A percentile compares a stretch with the other conserved stretches of the same genome.
Evolutionary conservation across 371 early-diverging fungal species (phyloP).

Genomic region (Mucor irregularis): DNA sequence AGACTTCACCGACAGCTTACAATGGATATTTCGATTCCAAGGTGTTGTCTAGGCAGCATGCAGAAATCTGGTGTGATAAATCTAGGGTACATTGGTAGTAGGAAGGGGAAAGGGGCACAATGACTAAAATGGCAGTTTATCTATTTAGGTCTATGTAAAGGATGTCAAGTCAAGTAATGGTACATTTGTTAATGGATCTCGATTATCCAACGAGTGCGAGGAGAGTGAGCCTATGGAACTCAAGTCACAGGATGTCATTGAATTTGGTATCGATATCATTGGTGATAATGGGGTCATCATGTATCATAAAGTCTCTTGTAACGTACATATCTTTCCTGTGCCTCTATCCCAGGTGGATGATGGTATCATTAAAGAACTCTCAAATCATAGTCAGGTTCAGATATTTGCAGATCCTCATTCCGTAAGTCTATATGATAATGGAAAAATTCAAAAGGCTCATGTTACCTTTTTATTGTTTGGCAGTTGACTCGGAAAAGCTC

Average conservation of each 20-base stretch:
- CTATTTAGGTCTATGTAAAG: slow-evolving; percentile 63
- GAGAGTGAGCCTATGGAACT: slow-evolving; percentile 67
- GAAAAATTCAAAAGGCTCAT: too few relatives aligned
- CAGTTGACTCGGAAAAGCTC: slow-evolving; percentile 13
- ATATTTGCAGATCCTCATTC: slow-evolving; percentile 11
- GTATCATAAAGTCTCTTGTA: slow-evolving; percentile 71
- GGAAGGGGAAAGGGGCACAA: neutral
- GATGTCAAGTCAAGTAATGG: slow-evolving; percentile 87
- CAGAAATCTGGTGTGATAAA: slow-evolving; percentile 76
- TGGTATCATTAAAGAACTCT: slow-evolving; percentile 26
- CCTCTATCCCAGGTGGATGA: slow-evolving; percentile 44
- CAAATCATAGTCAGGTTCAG: neutral
- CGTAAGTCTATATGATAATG: too few relatives aligned
- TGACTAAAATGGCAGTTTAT: neutral
- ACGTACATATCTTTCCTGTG: slow-evolving; percentile 46
- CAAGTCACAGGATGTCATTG: slow-evolving; percentile 66
- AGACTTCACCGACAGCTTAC: slow-evolving; percentile 59
- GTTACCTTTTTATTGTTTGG: neutral
- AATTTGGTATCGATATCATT: slow-evolving; percentile 87
- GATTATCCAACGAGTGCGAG: slow-evolving; percentile 72
- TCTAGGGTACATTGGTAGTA: slow-evolving; percentile 62
- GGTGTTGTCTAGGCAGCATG: slow-evolving; percentile 82
- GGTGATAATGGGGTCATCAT: slow-evolving; percentile 67
- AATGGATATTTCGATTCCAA: slow-evolving; percentile 91
- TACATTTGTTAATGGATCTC: slow-evolving; percentile 80